A percentile compares a stretch with the other conserved stretches of the same genome.
These are phyloP conservation scores for Plectosphaerella sp. DNA, from an alignment of 2,329 filamentous ascomycete species.

Conservation along the genomic window DNA sequence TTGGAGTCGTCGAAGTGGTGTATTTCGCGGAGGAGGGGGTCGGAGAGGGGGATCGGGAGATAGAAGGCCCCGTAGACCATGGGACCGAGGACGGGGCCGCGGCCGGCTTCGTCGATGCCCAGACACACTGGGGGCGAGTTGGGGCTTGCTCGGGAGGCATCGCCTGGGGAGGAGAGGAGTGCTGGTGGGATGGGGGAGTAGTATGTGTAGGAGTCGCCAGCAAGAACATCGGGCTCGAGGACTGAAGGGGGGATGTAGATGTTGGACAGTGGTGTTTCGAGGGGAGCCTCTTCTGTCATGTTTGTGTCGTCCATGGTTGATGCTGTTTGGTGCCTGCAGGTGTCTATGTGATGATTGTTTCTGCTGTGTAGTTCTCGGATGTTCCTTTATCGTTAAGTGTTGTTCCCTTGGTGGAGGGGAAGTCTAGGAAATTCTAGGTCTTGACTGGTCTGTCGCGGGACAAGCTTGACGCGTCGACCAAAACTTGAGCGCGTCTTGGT, in stretches of 20 bases:
- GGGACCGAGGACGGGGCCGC: slow-evolving; percentile 85
- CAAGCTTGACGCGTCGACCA: too few species aligned
- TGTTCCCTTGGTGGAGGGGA: too few species aligned
- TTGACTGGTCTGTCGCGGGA: too few species aligned
- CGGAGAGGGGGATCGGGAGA: slow-evolving; percentile 68
- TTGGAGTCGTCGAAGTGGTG: slow-evolving; percentile 96
- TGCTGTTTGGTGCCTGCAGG: neutral
- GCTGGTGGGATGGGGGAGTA: slow-evolving; percentile 63
- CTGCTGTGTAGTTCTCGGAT: too few species aligned
- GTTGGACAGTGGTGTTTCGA: slow-evolving; percentile 26
- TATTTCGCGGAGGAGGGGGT: slow-evolving; percentile 68
- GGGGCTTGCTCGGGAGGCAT: slow-evolving; percentile 13
- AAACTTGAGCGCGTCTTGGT: too few species aligned
- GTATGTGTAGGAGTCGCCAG: slow-evolving; percentile 66
- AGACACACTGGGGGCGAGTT: slow-evolving; percentile 56
- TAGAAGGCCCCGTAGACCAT: slow-evolving; percentile 71
- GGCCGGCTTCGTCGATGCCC: slow-evolving; percentile 89
- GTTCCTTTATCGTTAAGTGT: too few species aligned
- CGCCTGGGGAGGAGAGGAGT: slow-evolving; percentile 35
- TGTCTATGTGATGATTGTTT: too few species aligned
- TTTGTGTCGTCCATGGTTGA: slow-evolving; percentile 33
- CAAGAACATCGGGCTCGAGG: slow-evolving; percentile 48
- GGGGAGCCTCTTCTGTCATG: slow-evolving; percentile 26
- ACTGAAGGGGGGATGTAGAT: slow-evolving; percentile 68
- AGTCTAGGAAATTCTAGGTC: too few species aligned